Evolutionary conservation across 371 early-diverging fungal genomes (phyloP).

Genomic region (Rhizopus stolonifer): DNA sequence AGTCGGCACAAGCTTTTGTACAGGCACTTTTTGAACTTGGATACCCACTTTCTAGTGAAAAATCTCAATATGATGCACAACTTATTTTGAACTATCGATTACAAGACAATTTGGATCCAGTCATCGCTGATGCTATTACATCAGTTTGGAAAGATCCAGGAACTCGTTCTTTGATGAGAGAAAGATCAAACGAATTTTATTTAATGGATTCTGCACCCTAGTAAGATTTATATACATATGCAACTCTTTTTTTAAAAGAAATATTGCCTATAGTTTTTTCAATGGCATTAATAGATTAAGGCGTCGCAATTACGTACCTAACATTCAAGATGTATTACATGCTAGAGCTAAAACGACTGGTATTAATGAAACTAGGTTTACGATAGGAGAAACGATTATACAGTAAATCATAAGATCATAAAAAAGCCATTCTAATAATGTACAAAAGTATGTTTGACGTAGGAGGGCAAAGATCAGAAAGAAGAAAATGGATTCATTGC

Average conservation of each 20-base stretch:
- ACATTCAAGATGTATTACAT: slow-evolving; percentile 73
- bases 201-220: slow-evolving; percentile 82
- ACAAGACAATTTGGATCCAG: slow-evolving; percentile 33
- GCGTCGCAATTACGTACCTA: slow-evolving; percentile 60
- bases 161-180: slow-evolving; percentile 53
- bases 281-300: slow-evolving; percentile 58
- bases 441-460: slow-evolving; percentile 83
- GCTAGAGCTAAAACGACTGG: slow-evolving; percentile 85
- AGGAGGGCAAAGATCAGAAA: slow-evolving; percentile 76
- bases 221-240: too few species aligned
- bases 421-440: slow-evolving; percentile 47
- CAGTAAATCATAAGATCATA: slow-evolving; percentile 74
- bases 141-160: slow-evolving; percentile 70
- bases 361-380: too few species aligned
- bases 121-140: slow-evolving; percentile 60
- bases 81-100: slow-evolving; percentile 16
- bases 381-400: too few species aligned
- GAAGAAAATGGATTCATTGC: slow-evolving; percentile 94
- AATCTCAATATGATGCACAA: slow-evolving; percentile 31
- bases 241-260: too few species aligned
- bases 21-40: slow-evolving; percentile 61
- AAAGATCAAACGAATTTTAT: slow-evolving; percentile 70
- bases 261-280: slow-evolving; percentile 71
- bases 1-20: slow-evolving; percentile 68
- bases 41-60: slow-evolving; percentile 51